These are phyloP conservation scores for Rhizophagus clarus DNA, from an alignment of 192 early-diverging fungal species.

Conservation along the genomic window DNA sequence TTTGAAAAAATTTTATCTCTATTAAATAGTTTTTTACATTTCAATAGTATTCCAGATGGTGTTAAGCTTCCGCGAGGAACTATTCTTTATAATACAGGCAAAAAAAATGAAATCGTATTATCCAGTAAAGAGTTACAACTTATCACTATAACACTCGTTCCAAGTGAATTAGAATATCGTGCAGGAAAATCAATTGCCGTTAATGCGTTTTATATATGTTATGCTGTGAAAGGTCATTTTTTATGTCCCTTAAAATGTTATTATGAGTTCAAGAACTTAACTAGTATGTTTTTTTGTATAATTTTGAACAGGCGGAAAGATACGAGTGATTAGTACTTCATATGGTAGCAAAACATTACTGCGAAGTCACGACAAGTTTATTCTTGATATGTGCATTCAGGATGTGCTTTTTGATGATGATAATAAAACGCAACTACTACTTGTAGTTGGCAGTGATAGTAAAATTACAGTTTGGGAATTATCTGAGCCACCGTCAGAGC, in stretches of 20 bases:
- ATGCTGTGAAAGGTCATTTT: slow-evolving; percentile 47
- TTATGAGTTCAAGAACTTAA: not conserved
- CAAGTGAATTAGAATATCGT: slow-evolving; percentile 48
- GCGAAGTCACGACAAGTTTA: slow-evolving; percentile 26
- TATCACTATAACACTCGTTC: slow-evolving; percentile 43
- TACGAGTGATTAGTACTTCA: slow-evolving; percentile 27
- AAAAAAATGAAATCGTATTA: slow-evolving; percentile 43
- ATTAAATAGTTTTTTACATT: not conserved
- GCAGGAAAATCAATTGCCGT: slow-evolving; percentile 47
- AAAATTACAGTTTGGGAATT: slow-evolving; percentile 33
- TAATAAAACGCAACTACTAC: slow-evolving; percentile 8
- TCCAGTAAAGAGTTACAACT: slow-evolving; percentile 43
- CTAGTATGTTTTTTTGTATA: not conserved
- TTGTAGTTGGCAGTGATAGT: slow-evolving; percentile 23
- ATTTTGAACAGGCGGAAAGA: slow-evolving; percentile 24
- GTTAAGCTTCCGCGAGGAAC: slow-evolving; percentile 36
- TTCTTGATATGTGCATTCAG: slow-evolving; percentile 33
- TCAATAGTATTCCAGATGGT: slow-evolving; percentile 46
- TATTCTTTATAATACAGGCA: slow-evolving; percentile 37
- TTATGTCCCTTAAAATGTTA: not conserved
- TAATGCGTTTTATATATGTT: slow-evolving; percentile 49
- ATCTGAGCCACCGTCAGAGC: slow-evolving; percentile 4
- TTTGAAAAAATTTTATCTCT: not conserved
- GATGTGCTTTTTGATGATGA: not conserved
- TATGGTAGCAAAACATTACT: slow-evolving; percentile 32